Evolutionary conservation across 257 asterid species (phyloP).

Genomic region (Nicotiana undulata): DNA sequence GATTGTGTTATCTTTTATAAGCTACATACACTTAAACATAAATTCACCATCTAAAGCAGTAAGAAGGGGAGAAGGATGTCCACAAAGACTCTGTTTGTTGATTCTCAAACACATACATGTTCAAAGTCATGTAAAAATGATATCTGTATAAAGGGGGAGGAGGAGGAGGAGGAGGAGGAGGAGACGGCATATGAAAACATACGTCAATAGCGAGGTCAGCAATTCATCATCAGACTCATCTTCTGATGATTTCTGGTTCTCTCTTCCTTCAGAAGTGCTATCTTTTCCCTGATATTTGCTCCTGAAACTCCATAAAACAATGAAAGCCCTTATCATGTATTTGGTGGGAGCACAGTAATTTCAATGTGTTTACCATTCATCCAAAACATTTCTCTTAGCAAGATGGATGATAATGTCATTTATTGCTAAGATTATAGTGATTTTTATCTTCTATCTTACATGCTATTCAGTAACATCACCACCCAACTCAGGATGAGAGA

Average conservation of each 20-base stretch:
- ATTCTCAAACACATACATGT: background rate
- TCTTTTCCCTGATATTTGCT: constrained; percentile 31
- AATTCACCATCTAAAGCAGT: background rate
- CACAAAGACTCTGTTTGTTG: background rate
- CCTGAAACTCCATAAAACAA: constrained; percentile 28
- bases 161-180: background rate
- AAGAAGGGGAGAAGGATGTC: background rate
- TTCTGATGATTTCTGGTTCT: constrained; percentile 25
- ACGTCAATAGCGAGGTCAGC: constrained; percentile 43
- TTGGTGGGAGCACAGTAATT: background rate
- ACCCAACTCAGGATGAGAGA: background rate
- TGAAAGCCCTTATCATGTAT: constrained; percentile 6
- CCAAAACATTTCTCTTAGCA: background rate
- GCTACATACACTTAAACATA: background rate
- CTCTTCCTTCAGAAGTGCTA: constrained; percentile 23
- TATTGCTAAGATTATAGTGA: background rate
- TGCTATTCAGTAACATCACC: background rate
- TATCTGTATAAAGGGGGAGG: no score
- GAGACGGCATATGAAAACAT: constrained; percentile 26
- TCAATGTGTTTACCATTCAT: background rate
- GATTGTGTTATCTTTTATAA: background rate
- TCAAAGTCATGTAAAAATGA: background rate
- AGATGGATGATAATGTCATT: background rate
- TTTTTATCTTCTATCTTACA: background rate
- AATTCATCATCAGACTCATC: constrained; percentile 51